These are phyloP conservation scores for Acorus gramineus DNA, from an alignment of 106 monocot species.

Conservation along the genomic window DNA sequence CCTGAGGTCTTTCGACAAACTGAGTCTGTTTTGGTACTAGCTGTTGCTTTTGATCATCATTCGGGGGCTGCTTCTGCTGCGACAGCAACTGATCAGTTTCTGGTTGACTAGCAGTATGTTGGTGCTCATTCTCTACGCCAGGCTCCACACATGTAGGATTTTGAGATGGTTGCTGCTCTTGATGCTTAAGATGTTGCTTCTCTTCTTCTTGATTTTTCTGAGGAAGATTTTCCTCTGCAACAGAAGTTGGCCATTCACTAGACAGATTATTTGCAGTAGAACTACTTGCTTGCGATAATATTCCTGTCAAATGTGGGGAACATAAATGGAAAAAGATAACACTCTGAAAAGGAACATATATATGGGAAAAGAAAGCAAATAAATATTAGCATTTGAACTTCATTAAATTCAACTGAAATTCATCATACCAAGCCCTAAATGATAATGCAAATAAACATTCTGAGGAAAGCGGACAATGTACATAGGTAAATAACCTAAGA, in stretches of 20 bases:
- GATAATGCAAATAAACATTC: too few species aligned
- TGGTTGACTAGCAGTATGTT: slow-evolving; percentile 14
- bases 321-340: not conserved
- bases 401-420: too few species aligned
- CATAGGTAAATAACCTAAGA: too few species aligned
- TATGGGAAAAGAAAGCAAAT: too few species aligned
- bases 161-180: slow-evolving; percentile 29
- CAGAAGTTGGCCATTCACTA: slow-evolving; percentile 31
- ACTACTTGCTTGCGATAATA: slow-evolving; percentile 22
- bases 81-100: slow-evolving; percentile 9
- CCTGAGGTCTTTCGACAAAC: slow-evolving; percentile 23
- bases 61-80: slow-evolving; percentile 22
- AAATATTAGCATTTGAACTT: too few species aligned
- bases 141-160: slow-evolving; percentile 8
- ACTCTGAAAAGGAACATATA: not conserved
- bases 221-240: slow-evolving; percentile 22
- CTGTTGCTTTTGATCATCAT: slow-evolving; percentile 10
- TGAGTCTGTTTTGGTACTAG: slow-evolving; percentile 12
- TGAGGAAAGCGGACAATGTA: too few species aligned
- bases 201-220: slow-evolving; percentile 32
- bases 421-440: too few species aligned
- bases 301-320: slow-evolving; percentile 9
- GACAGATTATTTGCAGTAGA: slow-evolving; percentile 25
- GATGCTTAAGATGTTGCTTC: slow-evolving; percentile 9
- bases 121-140: slow-evolving; percentile 20